Evolutionary conservation across 169 alveolate species (phyloP).

Genomic region (Plasmodium relictum): DNA sequence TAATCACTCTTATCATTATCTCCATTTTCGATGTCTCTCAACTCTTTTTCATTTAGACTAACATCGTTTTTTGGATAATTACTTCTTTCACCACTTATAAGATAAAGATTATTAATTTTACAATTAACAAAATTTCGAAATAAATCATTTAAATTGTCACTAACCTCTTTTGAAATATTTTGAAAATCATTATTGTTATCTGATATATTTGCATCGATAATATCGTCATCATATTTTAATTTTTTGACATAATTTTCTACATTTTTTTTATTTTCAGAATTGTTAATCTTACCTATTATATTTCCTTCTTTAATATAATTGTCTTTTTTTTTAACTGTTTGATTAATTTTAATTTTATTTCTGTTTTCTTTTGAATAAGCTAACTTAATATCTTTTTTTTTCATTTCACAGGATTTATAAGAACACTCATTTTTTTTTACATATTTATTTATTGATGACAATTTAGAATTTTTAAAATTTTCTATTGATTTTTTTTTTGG

Average conservation of each 20-base stretch:
- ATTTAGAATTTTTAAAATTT: slow-evolving; percentile 5
- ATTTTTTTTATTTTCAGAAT: background rate
- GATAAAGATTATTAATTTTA: slow-evolving; percentile 53
- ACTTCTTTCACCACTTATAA: slow-evolving; percentile 30
- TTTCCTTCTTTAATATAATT: background rate
- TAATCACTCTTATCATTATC: background rate
- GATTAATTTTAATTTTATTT: background rate
- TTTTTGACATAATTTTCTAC: background rate
- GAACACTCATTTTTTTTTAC: background rate
- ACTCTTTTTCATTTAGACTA: background rate
- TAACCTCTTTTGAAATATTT: slow-evolving; percentile 25
- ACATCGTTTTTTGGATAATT: slow-evolving; percentile 12
- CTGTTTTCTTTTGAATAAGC: too few relatives aligned
- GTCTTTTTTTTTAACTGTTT: background rate
- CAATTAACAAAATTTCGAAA: slow-evolving; percentile 55
- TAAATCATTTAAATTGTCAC: slow-evolving; percentile 50
- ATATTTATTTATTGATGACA: slow-evolving; percentile 2
- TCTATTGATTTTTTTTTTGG: background rate
- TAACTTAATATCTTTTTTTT: background rate
- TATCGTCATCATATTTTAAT: background rate
- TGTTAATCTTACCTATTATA: background rate
- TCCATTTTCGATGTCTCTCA: background rate
- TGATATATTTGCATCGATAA: background rate
- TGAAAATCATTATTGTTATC: slow-evolving; percentile 13
- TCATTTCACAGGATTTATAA: background rate